Evolutionary conservation across 2,329 filamentous ascomycete genomes (phyloP).

Genomic region (Fusarium zealandicum): DNA sequence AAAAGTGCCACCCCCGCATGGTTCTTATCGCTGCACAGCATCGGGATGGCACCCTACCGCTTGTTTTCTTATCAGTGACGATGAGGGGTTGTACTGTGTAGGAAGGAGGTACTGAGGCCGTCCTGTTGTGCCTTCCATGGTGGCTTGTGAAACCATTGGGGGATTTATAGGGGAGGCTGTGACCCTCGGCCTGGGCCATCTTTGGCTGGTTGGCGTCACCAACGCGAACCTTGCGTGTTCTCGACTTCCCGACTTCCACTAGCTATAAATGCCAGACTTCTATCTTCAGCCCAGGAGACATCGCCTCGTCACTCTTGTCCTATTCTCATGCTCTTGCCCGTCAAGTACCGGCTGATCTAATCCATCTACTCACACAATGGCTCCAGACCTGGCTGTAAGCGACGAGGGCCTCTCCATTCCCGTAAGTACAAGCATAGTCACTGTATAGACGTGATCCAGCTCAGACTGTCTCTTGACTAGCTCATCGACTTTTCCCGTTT

Average conservation of each 20-base stretch:
- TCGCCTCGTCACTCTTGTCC: too few species aligned
- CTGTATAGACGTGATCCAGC: not conserved
- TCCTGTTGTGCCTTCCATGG: not conserved
- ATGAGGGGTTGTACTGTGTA: slow-evolving; percentile 12
- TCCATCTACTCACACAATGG: slow-evolving; percentile 30
- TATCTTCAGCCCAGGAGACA: too few species aligned
- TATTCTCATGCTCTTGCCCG: too few species aligned
- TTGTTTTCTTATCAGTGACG: slow-evolving; percentile 24
- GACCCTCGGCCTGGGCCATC: too few species aligned
- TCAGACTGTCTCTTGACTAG: slow-evolving; percentile 12
- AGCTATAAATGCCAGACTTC: too few species aligned
- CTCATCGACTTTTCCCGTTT: slow-evolving; percentile 72
- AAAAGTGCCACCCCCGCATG: slow-evolving; percentile 21
- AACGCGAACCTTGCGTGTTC: too few species aligned
- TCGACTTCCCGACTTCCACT: too few species aligned
- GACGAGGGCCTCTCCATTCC: slow-evolving; percentile 63
- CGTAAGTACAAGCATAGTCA: slow-evolving; percentile 46
- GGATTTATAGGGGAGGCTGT: too few species aligned
- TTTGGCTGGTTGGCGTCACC: too few species aligned
- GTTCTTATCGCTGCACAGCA: slow-evolving; percentile 13
- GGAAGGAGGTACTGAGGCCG: not conserved
- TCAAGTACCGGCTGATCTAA: not conserved
- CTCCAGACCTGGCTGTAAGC: slow-evolving; percentile 54
- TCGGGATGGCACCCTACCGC: not conserved
- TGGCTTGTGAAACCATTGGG: too few species aligned